Evolutionary conservation across 179 eudicot genomes (phyloP).

Genomic region (Nepenthes alata): DNA sequence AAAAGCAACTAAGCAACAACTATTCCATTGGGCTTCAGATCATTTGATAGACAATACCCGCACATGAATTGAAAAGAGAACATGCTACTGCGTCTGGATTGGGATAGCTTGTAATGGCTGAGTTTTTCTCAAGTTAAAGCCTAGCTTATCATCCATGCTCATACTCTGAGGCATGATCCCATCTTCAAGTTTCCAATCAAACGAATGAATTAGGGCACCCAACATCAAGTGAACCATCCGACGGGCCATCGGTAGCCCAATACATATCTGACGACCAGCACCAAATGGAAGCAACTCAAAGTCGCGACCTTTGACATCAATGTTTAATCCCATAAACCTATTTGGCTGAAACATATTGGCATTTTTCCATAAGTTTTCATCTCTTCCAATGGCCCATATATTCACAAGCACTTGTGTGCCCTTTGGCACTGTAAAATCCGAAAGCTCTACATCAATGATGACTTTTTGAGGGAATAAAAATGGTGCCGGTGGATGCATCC

Average conservation of each 20-base stretch:
- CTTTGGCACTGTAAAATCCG: too few species aligned
- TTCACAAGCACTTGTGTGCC: too few species aligned
- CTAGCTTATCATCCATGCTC: neutral
- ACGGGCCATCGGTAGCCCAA: neutral
- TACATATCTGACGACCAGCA: neutral
- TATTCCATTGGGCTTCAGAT: too few species aligned
- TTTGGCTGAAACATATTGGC: neutral
- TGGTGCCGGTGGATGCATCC: neutral
- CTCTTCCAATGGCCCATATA: too few species aligned
- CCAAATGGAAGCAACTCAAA: neutral
- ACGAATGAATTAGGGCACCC: neutral
- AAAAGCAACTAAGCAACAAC: too few species aligned
- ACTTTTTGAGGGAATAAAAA: neutral
- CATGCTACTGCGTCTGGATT: neutral
- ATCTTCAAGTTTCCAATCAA: neutral
- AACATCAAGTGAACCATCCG: conserved; percentile 1
- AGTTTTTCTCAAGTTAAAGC: neutral
- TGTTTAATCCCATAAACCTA: neutral
- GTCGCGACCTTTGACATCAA: too few species aligned
- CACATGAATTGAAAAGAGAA: too few species aligned
- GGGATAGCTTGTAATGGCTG: neutral
- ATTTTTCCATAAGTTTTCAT: neutral
- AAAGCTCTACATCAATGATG: neutral
- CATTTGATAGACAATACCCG: too few species aligned
- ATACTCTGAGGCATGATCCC: neutral